phyloP scores from a whole-genome alignment of 148 eudicot species.

The Pharnaceum exiguum region DNA sequence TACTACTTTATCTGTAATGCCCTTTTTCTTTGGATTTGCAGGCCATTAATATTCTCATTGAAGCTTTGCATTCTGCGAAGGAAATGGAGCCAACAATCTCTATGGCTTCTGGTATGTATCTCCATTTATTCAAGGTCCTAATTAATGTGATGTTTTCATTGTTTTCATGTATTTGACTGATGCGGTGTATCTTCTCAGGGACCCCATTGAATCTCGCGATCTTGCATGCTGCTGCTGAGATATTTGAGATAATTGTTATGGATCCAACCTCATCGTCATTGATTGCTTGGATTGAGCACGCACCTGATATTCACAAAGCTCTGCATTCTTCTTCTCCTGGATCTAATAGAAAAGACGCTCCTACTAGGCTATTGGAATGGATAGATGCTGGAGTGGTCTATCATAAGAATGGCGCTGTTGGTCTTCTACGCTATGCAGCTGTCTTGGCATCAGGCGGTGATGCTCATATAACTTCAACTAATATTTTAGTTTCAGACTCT shows the following conservation, averaged over 20 bases:
- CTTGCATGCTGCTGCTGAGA: conserved; percentile 93
- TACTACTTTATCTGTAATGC: neutral
- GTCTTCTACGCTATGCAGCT: conserved; percentile 86
- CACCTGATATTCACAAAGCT: conserved; percentile 73
- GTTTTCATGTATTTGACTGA: no score
- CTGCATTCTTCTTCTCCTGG: conserved; percentile 94
- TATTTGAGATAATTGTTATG: conserved; percentile 84
- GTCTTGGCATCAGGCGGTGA: conserved; percentile 95
- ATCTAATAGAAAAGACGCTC: conserved; percentile 94
- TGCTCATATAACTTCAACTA: conserved; percentile 84
- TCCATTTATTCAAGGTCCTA: conserved; percentile 4
- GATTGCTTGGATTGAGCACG: conserved; percentile 87
- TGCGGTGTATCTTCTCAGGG: no score
- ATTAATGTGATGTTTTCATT: neutral
- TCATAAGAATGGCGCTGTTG: conserved; percentile 81
- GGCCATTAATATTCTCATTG: conserved; percentile 75
- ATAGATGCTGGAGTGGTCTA: conserved; percentile 93
- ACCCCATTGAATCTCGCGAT: conserved; percentile 87
- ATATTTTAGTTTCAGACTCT: conserved; percentile 68
- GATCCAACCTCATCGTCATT: conserved; percentile 79
- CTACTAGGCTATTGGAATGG: conserved; percentile 93
- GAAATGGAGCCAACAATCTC: conserved; percentile 65
- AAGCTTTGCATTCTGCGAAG: conserved; percentile 78
- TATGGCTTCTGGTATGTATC: conserved; percentile 47
- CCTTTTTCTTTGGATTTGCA: conserved; percentile 21